Conservation (phyloP, 2,329 filamentous ascomycete species). For the Pseudogymnoascus sp. region DNA sequence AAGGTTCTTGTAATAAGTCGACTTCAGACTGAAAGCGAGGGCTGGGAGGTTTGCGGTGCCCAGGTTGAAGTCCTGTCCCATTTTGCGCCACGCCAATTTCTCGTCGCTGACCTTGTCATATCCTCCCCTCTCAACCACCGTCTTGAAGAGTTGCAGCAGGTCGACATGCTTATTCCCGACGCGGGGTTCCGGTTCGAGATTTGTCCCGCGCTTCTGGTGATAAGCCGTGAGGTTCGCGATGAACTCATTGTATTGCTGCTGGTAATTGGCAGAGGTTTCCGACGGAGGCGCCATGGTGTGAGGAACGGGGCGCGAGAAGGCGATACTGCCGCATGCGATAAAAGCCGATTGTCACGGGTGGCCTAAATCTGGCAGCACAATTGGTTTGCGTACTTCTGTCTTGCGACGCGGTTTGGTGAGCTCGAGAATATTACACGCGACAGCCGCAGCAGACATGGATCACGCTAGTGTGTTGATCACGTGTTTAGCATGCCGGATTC, state of each 20-base stretch:
- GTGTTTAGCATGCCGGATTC: neutral
- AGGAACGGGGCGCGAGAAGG: neutral
- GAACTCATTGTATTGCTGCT: constrained; percentile 68
- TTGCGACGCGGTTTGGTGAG: constrained; percentile 8
- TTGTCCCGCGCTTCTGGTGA: constrained; percentile 71
- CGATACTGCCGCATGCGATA: constrained; percentile 7
- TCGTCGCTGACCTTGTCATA: constrained; percentile 80
- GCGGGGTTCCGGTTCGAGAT: constrained; percentile 73
- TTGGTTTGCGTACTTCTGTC: constrained; percentile 5
- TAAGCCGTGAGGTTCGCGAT: constrained; percentile 66
- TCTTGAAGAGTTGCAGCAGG: constrained; percentile 69
- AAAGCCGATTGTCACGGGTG: neutral
- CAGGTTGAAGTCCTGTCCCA: constrained; percentile 68
- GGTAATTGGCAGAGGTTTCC: neutral
- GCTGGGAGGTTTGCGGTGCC: constrained; percentile 69
- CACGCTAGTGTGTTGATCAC: neutral
- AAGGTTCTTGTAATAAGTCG: constrained; percentile 83
- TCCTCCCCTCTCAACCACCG: constrained; percentile 69
- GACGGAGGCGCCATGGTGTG: neutral
- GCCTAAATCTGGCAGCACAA: constrained; percentile 7
- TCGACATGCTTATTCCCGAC: constrained; percentile 72
- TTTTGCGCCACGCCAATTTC: constrained; percentile 77
- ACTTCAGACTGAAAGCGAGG: constrained; percentile 80
- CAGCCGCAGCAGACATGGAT: constrained; percentile 7
- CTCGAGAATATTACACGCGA: constrained; percentile 7